A percentile compares a stretch with the other conserved stretches of the same genome.
These are phyloP conservation scores for Tetrapisispora pingtungensis DNA, from an alignment of 805 yeast genomes.

Conservation along the genomic window DNA sequence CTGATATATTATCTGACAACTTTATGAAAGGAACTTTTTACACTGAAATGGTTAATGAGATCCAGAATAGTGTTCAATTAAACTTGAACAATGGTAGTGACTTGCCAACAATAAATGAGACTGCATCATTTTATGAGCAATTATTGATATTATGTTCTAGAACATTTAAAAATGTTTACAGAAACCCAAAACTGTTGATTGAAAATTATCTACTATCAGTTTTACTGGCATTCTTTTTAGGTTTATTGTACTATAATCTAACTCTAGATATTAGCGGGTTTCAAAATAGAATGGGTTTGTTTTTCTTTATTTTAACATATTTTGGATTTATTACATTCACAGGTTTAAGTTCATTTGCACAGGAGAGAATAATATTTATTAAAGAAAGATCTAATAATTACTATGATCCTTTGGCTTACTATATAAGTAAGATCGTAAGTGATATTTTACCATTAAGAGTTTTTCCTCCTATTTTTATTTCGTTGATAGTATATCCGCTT, in stretches of 20 bases:
- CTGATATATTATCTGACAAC: constrained; percentile 19
- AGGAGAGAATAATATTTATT: constrained; percentile 80
- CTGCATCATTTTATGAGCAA: constrained; percentile 56
- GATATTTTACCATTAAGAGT: constrained; percentile 88
- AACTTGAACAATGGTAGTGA: constrained; percentile 6
- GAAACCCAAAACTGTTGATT: constrained; percentile 82
- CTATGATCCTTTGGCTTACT: constrained; percentile 80
- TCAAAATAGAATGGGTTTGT: constrained; percentile 88
- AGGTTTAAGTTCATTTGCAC: constrained; percentile 79
- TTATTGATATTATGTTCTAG: constrained; percentile 68
- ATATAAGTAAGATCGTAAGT: constrained; percentile 73
- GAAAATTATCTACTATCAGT: constrained; percentile 76
- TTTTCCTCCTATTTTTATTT: constrained; percentile 79
- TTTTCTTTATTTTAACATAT: constrained; percentile 80
- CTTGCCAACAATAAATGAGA: constrained; percentile 9
- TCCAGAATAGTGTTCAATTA: neutral
- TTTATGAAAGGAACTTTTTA: constrained; percentile 29
- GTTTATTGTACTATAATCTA: constrained; percentile 72
- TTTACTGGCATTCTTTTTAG: constrained; percentile 73
- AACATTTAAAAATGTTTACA: constrained; percentile 82
- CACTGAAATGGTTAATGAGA: neutral
- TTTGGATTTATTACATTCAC: constrained; percentile 93
- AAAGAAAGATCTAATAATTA: constrained; percentile 93
- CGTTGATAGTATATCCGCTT: constrained; percentile 77
- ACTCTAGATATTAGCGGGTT: constrained; percentile 89